Evolutionary conservation across 805 yeast species (phyloP).

Genomic region (Kodamaea fukazawae): DNA sequence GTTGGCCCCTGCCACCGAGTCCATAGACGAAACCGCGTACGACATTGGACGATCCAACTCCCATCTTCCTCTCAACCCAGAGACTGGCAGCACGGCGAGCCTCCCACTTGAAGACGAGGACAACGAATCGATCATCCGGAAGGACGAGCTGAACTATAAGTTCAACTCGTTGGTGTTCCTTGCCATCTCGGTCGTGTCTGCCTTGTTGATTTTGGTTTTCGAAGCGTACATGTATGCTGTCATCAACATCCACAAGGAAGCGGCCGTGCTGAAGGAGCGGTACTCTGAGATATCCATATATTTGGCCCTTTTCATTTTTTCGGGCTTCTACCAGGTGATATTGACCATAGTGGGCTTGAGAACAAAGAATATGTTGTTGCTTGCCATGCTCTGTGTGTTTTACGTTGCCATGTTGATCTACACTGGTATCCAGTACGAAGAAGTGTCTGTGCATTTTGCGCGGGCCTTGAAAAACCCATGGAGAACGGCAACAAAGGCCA

Average conservation of each 20-base stretch:
- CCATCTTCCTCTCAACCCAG: not conserved
- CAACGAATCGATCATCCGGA: slow-evolving; percentile 2
- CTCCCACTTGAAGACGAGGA: not conserved
- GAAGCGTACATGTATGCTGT: slow-evolving; percentile 41
- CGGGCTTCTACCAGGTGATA: slow-evolving; percentile 40
- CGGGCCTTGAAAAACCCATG: slow-evolving; percentile 25
- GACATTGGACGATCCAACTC: not conserved
- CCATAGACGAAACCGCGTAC: not conserved
- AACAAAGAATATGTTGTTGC: slow-evolving; percentile 38
- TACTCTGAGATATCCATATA: slow-evolving; percentile 37
- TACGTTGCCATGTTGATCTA: slow-evolving; percentile 44
- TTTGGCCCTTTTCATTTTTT: slow-evolving; percentile 48
- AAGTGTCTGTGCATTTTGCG: slow-evolving; percentile 22
- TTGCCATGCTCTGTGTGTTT: slow-evolving; percentile 39
- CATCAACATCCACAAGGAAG: slow-evolving; percentile 30
- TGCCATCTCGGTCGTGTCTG: slow-evolving; percentile 30
- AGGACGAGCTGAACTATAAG: slow-evolving; percentile 9
- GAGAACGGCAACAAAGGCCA: slow-evolving; percentile 33
- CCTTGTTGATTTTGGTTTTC: slow-evolving; percentile 32
- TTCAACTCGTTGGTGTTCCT: slow-evolving; percentile 19
- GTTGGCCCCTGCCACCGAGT: slow-evolving; percentile 1
- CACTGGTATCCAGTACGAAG: slow-evolving; percentile 46
- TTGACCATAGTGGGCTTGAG: slow-evolving; percentile 38
- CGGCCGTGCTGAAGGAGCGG: slow-evolving; percentile 15
- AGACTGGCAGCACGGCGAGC: not conserved